These are phyloP conservation scores for Rhodomyrtus psidioides DNA, from an alignment of 441 rosid species.

Conservation along the genomic window DNA sequence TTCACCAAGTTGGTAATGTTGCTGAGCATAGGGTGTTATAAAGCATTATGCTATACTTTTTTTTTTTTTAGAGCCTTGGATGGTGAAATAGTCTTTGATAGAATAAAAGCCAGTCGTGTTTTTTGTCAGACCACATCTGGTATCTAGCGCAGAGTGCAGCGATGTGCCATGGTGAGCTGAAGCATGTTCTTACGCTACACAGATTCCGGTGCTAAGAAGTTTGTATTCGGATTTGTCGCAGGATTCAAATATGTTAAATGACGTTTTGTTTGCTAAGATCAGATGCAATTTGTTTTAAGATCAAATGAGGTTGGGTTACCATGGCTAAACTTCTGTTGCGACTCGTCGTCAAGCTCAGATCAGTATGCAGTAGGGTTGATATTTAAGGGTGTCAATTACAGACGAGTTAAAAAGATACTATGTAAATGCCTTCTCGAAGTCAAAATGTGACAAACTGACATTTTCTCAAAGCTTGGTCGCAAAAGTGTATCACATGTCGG, in stretches of 20 bases:
- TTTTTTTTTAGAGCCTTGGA: neutral
- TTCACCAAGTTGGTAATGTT: neutral
- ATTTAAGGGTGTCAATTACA: neutral
- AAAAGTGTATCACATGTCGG: neutral
- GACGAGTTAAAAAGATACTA: neutral
- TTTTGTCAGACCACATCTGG: neutral
- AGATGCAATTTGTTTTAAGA: neutral
- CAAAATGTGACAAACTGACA: neutral
- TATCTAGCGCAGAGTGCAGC: neutral
- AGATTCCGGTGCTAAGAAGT: neutral
- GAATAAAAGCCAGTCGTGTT: neutral
- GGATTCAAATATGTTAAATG: neutral
- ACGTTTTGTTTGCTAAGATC: neutral
- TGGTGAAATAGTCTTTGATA: neutral
- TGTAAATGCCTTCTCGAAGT: neutral
- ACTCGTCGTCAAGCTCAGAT: neutral
- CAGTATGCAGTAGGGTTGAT: neutral
- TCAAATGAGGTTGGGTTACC: neutral
- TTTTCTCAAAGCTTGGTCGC: neutral
- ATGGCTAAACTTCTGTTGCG: neutral
- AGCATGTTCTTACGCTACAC: neutral
- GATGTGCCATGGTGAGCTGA: neutral
- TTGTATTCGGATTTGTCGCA: neutral
- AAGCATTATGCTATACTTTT: neutral
- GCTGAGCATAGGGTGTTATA: neutral